Evolutionary conservation across 1,284 basidiomycete genomes (phyloP).

Genomic region (Vanrija sp.): DNA sequence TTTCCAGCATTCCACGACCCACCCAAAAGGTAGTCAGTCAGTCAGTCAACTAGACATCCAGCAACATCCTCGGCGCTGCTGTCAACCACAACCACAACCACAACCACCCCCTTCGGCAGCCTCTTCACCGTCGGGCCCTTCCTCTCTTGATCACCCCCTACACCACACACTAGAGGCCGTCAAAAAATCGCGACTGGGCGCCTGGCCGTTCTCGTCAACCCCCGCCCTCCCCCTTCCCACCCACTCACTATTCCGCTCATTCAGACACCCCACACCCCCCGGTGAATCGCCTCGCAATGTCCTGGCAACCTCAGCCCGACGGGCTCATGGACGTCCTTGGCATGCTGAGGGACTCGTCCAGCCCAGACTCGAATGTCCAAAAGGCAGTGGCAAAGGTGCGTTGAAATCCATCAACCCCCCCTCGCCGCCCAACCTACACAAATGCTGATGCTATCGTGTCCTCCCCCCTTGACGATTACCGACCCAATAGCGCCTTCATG

Average conservation of each 20-base stretch:
- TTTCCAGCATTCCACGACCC: too few relatives aligned
- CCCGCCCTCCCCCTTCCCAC: background rate
- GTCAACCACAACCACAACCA: too few relatives aligned
- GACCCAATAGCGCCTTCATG: conserved; percentile 70
- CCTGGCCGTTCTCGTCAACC: background rate
- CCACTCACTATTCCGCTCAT: background rate
- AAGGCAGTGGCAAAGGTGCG: conserved; percentile 48
- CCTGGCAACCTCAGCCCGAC: conserved; percentile 45
- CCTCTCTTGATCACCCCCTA: too few relatives aligned
- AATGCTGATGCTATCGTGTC: background rate
- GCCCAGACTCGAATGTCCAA: conserved; percentile 46
- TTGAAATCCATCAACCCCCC: background rate
- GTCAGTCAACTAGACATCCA: too few relatives aligned
- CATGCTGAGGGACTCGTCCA: conserved; percentile 50
- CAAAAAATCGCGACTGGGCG: background rate
- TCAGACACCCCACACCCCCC: background rate
- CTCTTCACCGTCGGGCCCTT: too few relatives aligned
- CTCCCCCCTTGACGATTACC: background rate
- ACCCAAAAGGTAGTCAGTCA: too few relatives aligned
- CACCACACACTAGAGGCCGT: background rate
- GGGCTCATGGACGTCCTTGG: conserved; percentile 48
- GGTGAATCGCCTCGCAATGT: conserved; percentile 26
- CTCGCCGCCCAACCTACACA: background rate
- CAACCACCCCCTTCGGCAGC: too few relatives aligned
- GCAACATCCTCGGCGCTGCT: too few relatives aligned